Percentiles rank a stretch among this genome's conserved stretches.
Evolutionary conservation across 345 rosid species (phyloP).

Genomic region (Salix udensis): DNA sequence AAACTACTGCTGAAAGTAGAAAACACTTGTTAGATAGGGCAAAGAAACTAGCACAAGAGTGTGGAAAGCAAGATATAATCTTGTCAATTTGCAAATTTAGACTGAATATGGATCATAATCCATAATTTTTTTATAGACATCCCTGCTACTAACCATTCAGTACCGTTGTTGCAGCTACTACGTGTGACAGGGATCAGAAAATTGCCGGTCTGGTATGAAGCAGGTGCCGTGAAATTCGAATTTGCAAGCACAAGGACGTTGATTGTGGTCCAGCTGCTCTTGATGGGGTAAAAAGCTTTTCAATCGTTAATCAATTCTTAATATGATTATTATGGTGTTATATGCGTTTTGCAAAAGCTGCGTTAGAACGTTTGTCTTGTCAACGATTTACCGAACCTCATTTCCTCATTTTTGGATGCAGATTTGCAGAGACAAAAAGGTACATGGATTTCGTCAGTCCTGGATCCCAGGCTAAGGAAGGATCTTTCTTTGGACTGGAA

Average conservation of each 20-base stretch:
- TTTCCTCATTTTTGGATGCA: slow-evolving; percentile 5
- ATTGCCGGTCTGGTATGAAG: slow-evolving; percentile 93
- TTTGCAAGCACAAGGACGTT: slow-evolving; percentile 72
- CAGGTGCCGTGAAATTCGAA: slow-evolving; percentile 73
- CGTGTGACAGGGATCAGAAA: slow-evolving; percentile 63
- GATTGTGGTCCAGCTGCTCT: slow-evolving; percentile 59
- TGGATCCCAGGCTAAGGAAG: slow-evolving; percentile 82
- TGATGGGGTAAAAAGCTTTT: slow-evolving; percentile 67
- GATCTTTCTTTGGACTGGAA: slow-evolving; percentile 83
- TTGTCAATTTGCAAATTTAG: too few relatives aligned
- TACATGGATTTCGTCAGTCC: slow-evolving; percentile 80
- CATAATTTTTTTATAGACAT: too few relatives aligned
- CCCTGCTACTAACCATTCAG: background rate
- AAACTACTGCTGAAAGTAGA: background rate
- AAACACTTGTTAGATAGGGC: too few relatives aligned
- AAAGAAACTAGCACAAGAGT: too few relatives aligned
- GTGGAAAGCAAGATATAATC: too few relatives aligned
- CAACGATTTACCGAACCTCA: background rate
- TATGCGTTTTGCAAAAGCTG: too few relatives aligned
- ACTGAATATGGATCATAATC: too few relatives aligned
- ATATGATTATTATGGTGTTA: too few relatives aligned
- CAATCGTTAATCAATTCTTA: background rate
- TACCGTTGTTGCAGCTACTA: slow-evolving; percentile 48
- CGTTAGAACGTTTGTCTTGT: background rate
- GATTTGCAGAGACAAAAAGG: slow-evolving; percentile 82